Evolutionary conservation across 2,329 filamentous ascomycete genomes (phyloP).

Genomic region (Pseudogymnoascus sp.): DNA sequence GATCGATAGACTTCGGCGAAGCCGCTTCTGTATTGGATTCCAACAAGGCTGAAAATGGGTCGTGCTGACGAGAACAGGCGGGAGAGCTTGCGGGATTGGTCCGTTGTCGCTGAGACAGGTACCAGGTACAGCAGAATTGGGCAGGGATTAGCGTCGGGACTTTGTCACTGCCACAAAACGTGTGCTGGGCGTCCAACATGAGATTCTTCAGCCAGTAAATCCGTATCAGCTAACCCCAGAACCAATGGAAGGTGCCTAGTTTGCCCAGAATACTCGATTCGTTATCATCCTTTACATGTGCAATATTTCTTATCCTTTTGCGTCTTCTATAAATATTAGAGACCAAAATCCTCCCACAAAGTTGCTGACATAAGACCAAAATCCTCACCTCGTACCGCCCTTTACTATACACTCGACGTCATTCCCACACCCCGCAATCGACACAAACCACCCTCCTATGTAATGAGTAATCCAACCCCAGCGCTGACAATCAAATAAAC

Average conservation of each 20-base stretch:
- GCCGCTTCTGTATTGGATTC: neutral
- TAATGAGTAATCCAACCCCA: neutral
- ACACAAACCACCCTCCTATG: neutral
- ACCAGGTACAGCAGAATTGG: constrained; percentile 1
- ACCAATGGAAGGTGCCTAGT: neutral
- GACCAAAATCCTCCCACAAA: neutral
- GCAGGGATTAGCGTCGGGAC: neutral
- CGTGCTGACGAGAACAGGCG: neutral
- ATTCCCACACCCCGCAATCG: neutral
- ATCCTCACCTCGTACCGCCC: neutral
- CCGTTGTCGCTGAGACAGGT: neutral
- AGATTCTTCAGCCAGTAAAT: neutral
- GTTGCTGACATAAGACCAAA: neutral
- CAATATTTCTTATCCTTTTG: neutral
- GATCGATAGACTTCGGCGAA: constrained; percentile 4
- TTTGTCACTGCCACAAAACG: neutral
- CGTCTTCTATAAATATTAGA: constrained; percentile 1
- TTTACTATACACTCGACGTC: neutral
- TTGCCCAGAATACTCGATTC: neutral
- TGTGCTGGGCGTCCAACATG: neutral
- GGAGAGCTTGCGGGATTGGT: neutral
- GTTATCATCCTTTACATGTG: neutral
- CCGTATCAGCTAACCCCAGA: too few relatives aligned
- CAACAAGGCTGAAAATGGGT: neutral
- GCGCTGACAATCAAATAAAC: neutral